Percentiles rank a stretch among this genome's conserved stretches.
Conservation (phyloP, 2,329 filamentous ascomycete species). For the Hypomyces rosellus region DNA sequence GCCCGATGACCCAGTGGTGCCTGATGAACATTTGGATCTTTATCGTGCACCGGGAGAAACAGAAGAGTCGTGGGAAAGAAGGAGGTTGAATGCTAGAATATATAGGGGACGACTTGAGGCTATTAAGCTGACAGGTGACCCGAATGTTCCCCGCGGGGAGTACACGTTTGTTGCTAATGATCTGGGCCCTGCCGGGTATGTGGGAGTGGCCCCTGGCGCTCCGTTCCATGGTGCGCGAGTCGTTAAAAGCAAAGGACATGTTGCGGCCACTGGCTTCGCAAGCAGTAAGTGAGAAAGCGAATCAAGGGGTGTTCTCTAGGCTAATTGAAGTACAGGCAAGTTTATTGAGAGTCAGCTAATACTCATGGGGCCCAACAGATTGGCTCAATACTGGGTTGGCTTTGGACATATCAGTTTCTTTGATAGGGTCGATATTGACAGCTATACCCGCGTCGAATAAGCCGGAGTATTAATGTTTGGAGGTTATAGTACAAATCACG, state of each 20-base stretch:
- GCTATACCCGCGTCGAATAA: too few relatives aligned
- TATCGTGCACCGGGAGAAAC: conserved; percentile 39
- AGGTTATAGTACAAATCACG: too few relatives aligned
- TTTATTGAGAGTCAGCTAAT: conserved; percentile 73
- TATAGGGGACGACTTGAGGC: conserved; percentile 68
- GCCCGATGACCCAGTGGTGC: conserved; percentile 41
- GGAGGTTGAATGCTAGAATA: conserved; percentile 40
- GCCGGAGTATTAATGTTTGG: too few relatives aligned
- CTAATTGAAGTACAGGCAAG: conserved; percentile 45
- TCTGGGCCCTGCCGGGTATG: conserved; percentile 59
- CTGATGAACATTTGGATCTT: conserved; percentile 36
- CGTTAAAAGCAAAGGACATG: conserved; percentile 69
- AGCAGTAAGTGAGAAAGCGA: conserved; percentile 50
- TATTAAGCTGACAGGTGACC: conserved; percentile 87
- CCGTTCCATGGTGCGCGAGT: conserved; percentile 69
- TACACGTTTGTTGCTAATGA: conserved; percentile 76
- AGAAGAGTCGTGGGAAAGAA: conserved; percentile 37
- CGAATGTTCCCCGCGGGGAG: conserved; percentile 82
- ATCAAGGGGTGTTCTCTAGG: too few relatives aligned
- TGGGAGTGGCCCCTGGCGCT: conserved; percentile 57
- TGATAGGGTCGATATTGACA: conserved; percentile 53
- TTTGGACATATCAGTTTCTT: conserved; percentile 57
- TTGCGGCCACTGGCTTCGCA: conserved; percentile 66
- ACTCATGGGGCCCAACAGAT: conserved; percentile 65
- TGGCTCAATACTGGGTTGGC: conserved; percentile 77